phyloP scores from a whole-genome alignment of 768 basidiomycete genomes.

The Russula earlei region DNA sequence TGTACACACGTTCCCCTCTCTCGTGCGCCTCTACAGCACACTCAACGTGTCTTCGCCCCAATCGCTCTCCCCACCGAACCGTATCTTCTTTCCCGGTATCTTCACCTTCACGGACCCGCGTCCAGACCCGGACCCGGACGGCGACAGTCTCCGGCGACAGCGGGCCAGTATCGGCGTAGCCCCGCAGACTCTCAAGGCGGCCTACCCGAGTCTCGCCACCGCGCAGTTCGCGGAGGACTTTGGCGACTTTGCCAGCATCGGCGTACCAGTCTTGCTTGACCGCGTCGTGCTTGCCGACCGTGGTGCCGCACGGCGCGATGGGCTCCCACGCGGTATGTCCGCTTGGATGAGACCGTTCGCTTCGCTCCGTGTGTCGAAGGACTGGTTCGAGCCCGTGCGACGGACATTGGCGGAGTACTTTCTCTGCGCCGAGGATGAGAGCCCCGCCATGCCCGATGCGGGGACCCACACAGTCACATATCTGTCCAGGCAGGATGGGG shows the following conservation, averaged over 20 bases:
- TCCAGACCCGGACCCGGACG: constrained; percentile 30
- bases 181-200: constrained; percentile 39
- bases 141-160: constrained; percentile 23
- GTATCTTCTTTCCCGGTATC: constrained; percentile 67
- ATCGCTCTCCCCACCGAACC: constrained; percentile 26
- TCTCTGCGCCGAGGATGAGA: constrained; percentile 29
- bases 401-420: constrained; percentile 38
- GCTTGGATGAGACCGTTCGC: constrained; percentile 29
- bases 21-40: constrained; percentile 69
- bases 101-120: constrained; percentile 42
- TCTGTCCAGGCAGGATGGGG: constrained; percentile 50
- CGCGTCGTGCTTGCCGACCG: constrained; percentile 71
- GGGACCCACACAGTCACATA: constrained; percentile 53
- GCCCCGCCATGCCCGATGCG: constrained; percentile 11
- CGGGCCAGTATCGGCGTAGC: constrained; percentile 26
- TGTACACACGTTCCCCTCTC: constrained; percentile 62
- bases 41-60: constrained; percentile 33
- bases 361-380: constrained; percentile 32
- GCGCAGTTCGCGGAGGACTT: constrained; percentile 68
- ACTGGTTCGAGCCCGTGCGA: constrained; percentile 33
- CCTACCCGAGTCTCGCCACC: constrained; percentile 55
- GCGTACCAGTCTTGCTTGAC: constrained; percentile 63
- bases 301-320: constrained; percentile 41
- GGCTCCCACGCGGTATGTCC: constrained; percentile 18
- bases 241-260: constrained; percentile 60